Conservation (phyloP, 2,329 filamentous ascomycete species). For the Ceratocystis variospora region DNA sequence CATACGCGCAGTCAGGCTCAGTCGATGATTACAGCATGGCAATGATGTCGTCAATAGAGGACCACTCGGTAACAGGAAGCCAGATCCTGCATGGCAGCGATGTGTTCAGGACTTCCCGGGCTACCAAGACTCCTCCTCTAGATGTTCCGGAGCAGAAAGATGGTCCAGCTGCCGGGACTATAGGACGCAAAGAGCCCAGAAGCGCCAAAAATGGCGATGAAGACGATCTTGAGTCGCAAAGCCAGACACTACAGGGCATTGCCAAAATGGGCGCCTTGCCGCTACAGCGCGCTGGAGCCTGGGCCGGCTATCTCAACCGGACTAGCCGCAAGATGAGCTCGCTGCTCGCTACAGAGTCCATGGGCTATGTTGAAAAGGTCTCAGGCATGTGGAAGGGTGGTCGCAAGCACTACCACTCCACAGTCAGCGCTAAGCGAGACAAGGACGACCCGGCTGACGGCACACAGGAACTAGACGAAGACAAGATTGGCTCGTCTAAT, state of each 20-base stretch:
- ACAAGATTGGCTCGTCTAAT: slow-evolving; percentile 51
- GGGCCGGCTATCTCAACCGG: slow-evolving; percentile 70
- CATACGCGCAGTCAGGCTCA: slow-evolving; percentile 51
- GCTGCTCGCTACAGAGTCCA: slow-evolving; percentile 74
- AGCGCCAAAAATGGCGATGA: slow-evolving; percentile 17
- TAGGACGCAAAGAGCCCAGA: slow-evolving; percentile 16
- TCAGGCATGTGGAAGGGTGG: slow-evolving; percentile 94
- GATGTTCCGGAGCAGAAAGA: neutral
- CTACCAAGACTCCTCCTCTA: neutral
- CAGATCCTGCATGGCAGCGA: slow-evolving; percentile 80
- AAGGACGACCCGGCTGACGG: slow-evolving; percentile 37
- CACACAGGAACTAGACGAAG: slow-evolving; percentile 30
- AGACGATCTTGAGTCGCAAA: slow-evolving; percentile 21
- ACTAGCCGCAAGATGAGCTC: slow-evolving; percentile 70
- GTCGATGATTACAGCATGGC: slow-evolving; percentile 61
- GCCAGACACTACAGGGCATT: slow-evolving; percentile 38
- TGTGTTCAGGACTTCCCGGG: slow-evolving; percentile 46
- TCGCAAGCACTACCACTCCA: slow-evolving; percentile 66
- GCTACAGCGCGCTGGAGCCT: slow-evolving; percentile 65
- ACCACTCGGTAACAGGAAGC: slow-evolving; percentile 55
- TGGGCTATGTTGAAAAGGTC: slow-evolving; percentile 93
- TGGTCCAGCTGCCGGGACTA: slow-evolving; percentile 21
- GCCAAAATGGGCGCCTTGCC: slow-evolving; percentile 58
- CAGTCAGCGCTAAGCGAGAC: slow-evolving; percentile 36
- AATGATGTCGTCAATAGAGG: slow-evolving; percentile 55